Percentiles rank a stretch among this genome's conserved stretches.
Conservation (phyloP, 179 eudicot species). For the Beta lomatogona region DNA sequence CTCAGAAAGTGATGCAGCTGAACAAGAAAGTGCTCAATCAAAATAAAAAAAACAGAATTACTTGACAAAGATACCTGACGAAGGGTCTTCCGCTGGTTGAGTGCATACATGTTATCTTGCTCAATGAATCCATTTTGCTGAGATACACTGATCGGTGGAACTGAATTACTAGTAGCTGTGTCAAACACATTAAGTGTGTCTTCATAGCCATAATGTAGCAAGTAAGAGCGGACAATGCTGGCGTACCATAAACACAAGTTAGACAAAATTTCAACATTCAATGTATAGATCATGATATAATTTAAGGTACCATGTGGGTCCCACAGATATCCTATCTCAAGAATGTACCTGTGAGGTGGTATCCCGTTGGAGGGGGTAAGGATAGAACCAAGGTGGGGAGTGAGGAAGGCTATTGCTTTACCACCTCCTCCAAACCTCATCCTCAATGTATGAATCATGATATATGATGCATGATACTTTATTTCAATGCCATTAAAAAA, state of each 20-base stretch:
- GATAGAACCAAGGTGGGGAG: no score
- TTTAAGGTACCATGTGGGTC: not conserved
- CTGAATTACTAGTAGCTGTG: conserved; percentile 57
- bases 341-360: not conserved
- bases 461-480: not conserved
- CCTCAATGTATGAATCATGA: not conserved
- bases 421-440: no score
- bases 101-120: conserved; percentile 55
- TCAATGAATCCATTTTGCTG: conserved; percentile 64
- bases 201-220: conserved; percentile 91
- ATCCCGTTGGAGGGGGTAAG: no score
- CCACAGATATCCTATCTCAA: not conserved
- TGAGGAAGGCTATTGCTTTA: no score
- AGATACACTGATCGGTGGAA: conserved; percentile 56
- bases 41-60: not conserved
- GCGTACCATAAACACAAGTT: conserved; percentile 30
- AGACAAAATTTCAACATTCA: not conserved
- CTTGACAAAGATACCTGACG: conserved; percentile 66
- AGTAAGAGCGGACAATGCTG: conserved; percentile 88
- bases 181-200: conserved; percentile 78
- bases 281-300: not conserved
- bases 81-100: conserved; percentile 65
- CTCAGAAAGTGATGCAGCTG: not conserved
- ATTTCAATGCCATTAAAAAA: not conserved
- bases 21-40: not conserved